Conservation (phyloP, 2,329 filamentous ascomycete genomes). For the Cordyceps cateniannulata region DNA sequence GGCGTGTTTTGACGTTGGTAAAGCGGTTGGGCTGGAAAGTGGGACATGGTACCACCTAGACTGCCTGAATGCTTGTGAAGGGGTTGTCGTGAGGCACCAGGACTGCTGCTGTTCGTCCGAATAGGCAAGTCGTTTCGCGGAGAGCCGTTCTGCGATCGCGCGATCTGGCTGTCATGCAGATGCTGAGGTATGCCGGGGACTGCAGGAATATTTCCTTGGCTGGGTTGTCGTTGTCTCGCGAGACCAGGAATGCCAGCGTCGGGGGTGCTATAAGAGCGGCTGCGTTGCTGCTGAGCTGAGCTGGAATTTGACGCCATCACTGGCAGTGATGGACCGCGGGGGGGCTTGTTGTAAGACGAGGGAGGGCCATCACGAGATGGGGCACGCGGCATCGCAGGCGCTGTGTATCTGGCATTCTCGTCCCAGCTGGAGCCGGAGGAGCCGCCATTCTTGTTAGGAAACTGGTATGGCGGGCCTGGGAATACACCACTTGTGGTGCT, state of each 20-base stretch:
- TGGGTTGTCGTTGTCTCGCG: conserved; percentile 49
- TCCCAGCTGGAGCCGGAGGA: conserved; percentile 64
- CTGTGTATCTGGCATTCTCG: conserved; percentile 78
- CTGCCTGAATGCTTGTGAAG: conserved; percentile 42
- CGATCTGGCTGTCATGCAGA: conserved; percentile 57
- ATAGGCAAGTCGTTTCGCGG: conserved; percentile 63
- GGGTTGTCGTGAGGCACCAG: conserved; percentile 59
- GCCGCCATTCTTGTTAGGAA: conserved; percentile 58
- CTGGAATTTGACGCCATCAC: conserved; percentile 56
- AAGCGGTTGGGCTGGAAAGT: conserved; percentile 50
- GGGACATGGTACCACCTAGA: conserved; percentile 45
- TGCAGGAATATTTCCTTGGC: conserved; percentile 53
- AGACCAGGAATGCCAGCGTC: conserved; percentile 73
- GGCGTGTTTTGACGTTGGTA: conserved; percentile 43
- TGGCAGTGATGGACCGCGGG: conserved; percentile 73
- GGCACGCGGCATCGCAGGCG: conserved; percentile 75
- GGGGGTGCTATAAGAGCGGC: conserved; percentile 89
- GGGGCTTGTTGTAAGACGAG: conserved; percentile 60
- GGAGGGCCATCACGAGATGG: conserved; percentile 71
- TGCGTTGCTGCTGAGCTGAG: conserved; percentile 60
- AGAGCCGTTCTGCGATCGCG: conserved; percentile 76
- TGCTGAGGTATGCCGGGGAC: conserved; percentile 74
- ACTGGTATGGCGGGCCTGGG: conserved; percentile 48
- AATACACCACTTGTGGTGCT: conserved; percentile 74
- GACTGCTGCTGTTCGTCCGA: conserved; percentile 64